Percentiles rank a stretch among this genome's conserved stretches.
Evolutionary conservation across 2,329 filamentous ascomycete genomes (phyloP).

Genomic region (Epichloe festucae): DNA sequence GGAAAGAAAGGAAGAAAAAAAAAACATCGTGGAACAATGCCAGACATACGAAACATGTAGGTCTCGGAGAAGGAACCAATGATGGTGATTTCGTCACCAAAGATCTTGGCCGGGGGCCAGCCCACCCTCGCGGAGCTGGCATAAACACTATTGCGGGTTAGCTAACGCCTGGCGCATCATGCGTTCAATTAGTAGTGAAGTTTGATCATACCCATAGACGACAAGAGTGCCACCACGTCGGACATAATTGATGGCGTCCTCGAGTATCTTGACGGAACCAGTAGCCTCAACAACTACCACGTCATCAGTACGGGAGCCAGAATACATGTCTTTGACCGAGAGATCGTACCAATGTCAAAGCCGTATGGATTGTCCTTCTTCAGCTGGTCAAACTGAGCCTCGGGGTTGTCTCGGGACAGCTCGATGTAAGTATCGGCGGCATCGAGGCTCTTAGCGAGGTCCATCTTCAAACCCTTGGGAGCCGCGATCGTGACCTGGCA

Average conservation of each 20-base stretch:
- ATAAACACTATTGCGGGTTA: conserved; percentile 39
- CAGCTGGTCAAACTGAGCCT: conserved; percentile 47
- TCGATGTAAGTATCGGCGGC: conserved; percentile 42
- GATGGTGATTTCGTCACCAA: conserved; percentile 56
- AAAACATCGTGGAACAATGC: neutral
- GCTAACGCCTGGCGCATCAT: neutral
- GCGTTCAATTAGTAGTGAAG: neutral
- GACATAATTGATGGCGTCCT: conserved; percentile 59
- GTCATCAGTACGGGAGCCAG: conserved; percentile 8
- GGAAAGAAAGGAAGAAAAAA: too few relatives aligned
- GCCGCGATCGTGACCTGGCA: conserved; percentile 59
- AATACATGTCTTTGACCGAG: neutral
- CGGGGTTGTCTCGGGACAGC: conserved; percentile 39
- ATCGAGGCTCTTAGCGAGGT: conserved; percentile 46
- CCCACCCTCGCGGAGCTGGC: conserved; percentile 46
- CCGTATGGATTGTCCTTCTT: conserved; percentile 55
- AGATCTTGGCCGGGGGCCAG: conserved; percentile 65
- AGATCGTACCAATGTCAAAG: conserved; percentile 47
- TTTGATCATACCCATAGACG: conserved; percentile 39
- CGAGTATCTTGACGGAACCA: conserved; percentile 54
- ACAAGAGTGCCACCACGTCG: conserved; percentile 59
- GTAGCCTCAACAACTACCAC: conserved; percentile 50
- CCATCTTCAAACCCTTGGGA: conserved; percentile 56
- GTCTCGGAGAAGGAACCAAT: conserved; percentile 62
- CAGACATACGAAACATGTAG: conserved; percentile 51